These are phyloP conservation scores for Orobanche coerulescens DNA, from an alignment of 257 asterid species.

Conservation along the genomic window DNA sequence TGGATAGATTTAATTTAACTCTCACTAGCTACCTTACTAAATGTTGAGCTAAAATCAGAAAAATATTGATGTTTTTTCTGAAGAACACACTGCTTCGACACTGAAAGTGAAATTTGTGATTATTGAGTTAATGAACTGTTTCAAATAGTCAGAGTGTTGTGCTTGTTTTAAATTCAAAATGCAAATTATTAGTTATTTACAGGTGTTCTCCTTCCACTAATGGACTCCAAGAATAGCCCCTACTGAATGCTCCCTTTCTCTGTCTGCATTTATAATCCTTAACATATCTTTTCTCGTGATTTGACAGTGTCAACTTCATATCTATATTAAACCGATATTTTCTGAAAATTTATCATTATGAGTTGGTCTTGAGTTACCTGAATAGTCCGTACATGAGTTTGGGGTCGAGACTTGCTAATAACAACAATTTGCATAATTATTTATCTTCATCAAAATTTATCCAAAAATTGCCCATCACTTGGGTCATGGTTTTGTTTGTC, in stretches of 20 bases:
- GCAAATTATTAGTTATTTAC: background rate
- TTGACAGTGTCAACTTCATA: background rate
- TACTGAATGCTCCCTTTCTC: background rate
- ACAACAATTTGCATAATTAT: background rate
- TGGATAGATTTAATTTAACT: too few species aligned
- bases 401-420: background rate
- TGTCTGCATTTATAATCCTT: background rate
- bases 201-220: background rate
- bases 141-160: background rate
- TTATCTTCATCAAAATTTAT: background rate
- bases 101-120: background rate
- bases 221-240: background rate
- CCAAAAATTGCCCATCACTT: background rate
- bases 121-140: background rate
- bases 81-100: background rate
- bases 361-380: background rate
- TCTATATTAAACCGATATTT: background rate
- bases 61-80: background rate
- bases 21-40: background rate
- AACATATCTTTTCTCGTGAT: background rate
- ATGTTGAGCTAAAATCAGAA: background rate
- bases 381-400: background rate
- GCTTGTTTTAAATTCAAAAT: background rate
- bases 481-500: background rate
- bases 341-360: background rate